Base-by-base conservation (phyloP, 108 stramenopile genomes). In the Aurantiochytrium sp. region DNA sequence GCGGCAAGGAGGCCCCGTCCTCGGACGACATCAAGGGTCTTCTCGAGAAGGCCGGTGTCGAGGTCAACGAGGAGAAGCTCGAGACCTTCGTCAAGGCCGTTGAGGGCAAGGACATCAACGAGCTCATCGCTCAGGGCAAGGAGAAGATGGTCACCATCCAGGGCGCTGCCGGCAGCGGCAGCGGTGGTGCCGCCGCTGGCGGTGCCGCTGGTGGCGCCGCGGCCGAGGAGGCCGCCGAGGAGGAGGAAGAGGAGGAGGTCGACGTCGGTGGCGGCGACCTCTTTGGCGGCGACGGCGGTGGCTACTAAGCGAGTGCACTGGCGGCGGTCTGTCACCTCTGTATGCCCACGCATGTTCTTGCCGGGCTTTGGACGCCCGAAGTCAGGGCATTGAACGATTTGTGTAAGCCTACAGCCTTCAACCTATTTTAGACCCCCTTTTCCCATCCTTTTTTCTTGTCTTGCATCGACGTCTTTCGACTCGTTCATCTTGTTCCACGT, bases 61-160 rank as follows among this genome's bases (percentile, higher is more conserved):
- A 88, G 87, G 58, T 58, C 58, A 58, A 88, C 21, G 87, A 88
- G 28, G 87, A 88, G 87, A 29, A 88, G 76, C 76, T 83, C 76
- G 6, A 10, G 23, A 53, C 45, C 25, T 47, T 83, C 23, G 1
- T 2, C 51, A 53, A 21, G 23, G 76, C 49, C 28, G 49, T 83
- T 45, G 76, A 83, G 76, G 76, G 76, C 76, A 83, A 83, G 76
- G 28, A 83, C 76, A 53, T 53, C 28, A 28, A 47, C 28, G 23
- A 8, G 10, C 76, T 83, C 76, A 47, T 83, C 23, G 76, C 44
- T 2, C 4, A 47, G 45, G 76, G 76, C 51, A 83, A 83, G 76
- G 45, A 21, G 25, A 83, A 83, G 76, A 83, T 83, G 76, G 28
- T 25, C 23, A 53, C 76, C 76, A 83, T 83, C 23, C 76, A 83